A percentile compares a stretch with the other conserved stretches of the same genome.
Conservation (phyloP, 78 protist genomes). For the Speleostelium caveatum region DNA sequence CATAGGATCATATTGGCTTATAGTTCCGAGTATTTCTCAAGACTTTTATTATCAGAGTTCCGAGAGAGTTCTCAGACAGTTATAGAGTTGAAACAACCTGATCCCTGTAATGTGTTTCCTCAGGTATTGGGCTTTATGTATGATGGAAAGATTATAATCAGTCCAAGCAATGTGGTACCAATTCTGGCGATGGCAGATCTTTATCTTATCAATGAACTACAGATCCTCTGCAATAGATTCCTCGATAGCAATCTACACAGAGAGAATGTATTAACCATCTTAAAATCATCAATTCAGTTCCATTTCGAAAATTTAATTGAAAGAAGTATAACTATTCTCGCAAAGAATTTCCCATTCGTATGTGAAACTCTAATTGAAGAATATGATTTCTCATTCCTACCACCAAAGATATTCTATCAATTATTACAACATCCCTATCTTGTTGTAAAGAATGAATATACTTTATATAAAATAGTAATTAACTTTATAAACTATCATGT, state of each 20-base stretch:
- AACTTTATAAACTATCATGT: slow-evolving; percentile 28
- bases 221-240: slow-evolving; percentile 17
- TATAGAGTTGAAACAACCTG: slow-evolving; percentile 42
- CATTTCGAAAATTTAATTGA: slow-evolving; percentile 55
- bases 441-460: slow-evolving; percentile 68
- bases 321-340: slow-evolving; percentile 43
- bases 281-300: slow-evolving; percentile 29
- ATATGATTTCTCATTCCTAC: slow-evolving; percentile 34
- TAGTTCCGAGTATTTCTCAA: slow-evolving; percentile 60
- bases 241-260: slow-evolving; percentile 39
- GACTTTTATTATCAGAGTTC: slow-evolving; percentile 48
- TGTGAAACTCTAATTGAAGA: slow-evolving; percentile 22
- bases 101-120: slow-evolving; percentile 60
- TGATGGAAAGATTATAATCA: slow-evolving; percentile 61
- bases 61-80: slow-evolving; percentile 42
- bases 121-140: slow-evolving; percentile 78
- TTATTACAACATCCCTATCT: slow-evolving; percentile 66
- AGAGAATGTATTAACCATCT: slow-evolving; percentile 63
- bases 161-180: slow-evolving; percentile 76
- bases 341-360: slow-evolving; percentile 77
- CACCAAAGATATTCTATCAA: slow-evolving; percentile 33
- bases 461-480: slow-evolving; percentile 41
- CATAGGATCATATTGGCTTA: slow-evolving; percentile 72
- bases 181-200: slow-evolving; percentile 79
- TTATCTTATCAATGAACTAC: slow-evolving; percentile 55